A percentile compares a stretch with the other conserved stretches of the same genome.
phyloP scores from a whole-genome alignment of 1,139 yeast species.

The Saccharomyces uvarum region DNA sequence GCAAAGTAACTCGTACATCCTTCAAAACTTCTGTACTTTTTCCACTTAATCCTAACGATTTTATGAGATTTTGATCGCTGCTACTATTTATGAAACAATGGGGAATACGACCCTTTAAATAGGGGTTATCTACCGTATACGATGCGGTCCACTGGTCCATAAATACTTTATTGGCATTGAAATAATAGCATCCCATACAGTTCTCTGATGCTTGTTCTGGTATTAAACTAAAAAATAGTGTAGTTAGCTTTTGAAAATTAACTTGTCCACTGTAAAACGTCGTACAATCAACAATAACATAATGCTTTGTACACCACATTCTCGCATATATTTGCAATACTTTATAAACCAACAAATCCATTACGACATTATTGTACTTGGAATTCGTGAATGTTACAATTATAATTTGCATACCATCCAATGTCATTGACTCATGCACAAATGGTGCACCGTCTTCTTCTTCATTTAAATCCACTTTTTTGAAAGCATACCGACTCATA shows the following conservation, averaged over 20 bases:
- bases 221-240: conserved; percentile 34
- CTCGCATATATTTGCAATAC: conserved; percentile 60
- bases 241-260: conserved; percentile 25
- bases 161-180: conserved; percentile 48
- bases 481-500: conserved; percentile 59
- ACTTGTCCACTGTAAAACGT: conserved; percentile 38
- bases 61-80: conserved; percentile 43
- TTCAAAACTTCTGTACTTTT: conserved; percentile 33
- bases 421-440: conserved; percentile 55
- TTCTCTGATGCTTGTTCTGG: conserved; percentile 47
- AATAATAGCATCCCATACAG: conserved; percentile 50
- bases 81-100: conserved; percentile 36
- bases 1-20: conserved; percentile 49
- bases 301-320: conserved; percentile 64
- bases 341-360: conserved; percentile 55
- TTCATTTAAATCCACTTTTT: conserved; percentile 37
- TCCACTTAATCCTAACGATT: conserved; percentile 43
- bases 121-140: conserved; percentile 17
- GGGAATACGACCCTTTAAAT: conserved; percentile 15
- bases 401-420: conserved; percentile 66
- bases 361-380: conserved; percentile 40
- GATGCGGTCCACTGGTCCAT: conserved; percentile 32
- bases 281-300: conserved; percentile 62
- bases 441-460: conserved; percentile 37
- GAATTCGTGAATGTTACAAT: conserved; percentile 44